Evolutionary conservation across 2,329 filamentous ascomycete genomes (phyloP).

Genomic region (Arthrinium puccinioides): DNA sequence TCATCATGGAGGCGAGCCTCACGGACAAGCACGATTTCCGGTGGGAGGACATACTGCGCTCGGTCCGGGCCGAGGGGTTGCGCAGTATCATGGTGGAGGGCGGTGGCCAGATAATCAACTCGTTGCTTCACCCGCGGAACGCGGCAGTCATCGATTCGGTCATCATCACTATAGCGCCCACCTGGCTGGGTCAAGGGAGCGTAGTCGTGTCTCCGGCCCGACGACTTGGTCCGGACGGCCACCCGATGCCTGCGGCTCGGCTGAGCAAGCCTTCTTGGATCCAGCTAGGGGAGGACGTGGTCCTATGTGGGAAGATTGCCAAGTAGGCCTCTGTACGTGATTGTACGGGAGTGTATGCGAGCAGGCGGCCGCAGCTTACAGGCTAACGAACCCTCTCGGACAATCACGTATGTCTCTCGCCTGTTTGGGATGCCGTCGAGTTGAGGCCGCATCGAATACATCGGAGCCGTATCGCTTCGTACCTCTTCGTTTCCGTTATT

Average conservation of each 20-base stretch:
- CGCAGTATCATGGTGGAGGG: conserved; percentile 88
- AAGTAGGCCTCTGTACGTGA: background rate
- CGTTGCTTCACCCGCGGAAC: conserved; percentile 59
- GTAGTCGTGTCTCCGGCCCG: conserved; percentile 69
- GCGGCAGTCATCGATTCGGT: conserved; percentile 64
- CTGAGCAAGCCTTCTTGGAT: conserved; percentile 65
- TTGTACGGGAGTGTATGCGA: too few species aligned
- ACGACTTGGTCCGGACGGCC: conserved; percentile 39
- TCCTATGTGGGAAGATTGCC: conserved; percentile 60
- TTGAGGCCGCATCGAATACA: too few species aligned
- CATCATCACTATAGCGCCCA: conserved; percentile 83
- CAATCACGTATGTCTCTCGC: too few species aligned
- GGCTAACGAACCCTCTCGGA: too few species aligned
- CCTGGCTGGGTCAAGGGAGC: conserved; percentile 78
- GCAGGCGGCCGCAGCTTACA: too few species aligned
- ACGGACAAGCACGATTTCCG: conserved; percentile 29
- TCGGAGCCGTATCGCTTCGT: too few species aligned
- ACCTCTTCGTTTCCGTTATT: too few species aligned
- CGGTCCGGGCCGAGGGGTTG: conserved; percentile 53
- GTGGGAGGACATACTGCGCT: conserved; percentile 58
- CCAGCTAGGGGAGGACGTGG: conserved; percentile 74
- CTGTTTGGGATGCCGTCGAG: too few species aligned
- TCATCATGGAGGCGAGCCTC: conserved; percentile 25
- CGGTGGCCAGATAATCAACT: conserved; percentile 75
- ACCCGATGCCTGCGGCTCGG: conserved; percentile 53